A percentile compares a stretch with the other conserved stretches of the same genome.
phyloP scores from a whole-genome alignment of 2,329 filamentous ascomycete genomes.

The Rasamsonia emersonii region DNA sequence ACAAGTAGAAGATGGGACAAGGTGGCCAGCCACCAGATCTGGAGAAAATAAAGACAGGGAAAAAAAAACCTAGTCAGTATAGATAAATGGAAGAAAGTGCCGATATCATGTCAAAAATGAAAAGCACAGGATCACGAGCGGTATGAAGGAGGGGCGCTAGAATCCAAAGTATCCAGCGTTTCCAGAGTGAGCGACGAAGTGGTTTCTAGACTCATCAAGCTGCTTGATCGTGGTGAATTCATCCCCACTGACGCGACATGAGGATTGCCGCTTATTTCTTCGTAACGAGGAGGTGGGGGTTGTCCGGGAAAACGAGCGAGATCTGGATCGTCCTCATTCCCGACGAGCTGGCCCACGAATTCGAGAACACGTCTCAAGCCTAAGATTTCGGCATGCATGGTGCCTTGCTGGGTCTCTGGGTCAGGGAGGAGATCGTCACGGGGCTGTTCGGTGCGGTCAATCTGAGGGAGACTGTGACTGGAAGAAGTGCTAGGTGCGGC shows the following conservation, averaged over 20 bases:
- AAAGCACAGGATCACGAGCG: slow-evolving; percentile 7
- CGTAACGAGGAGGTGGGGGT: slow-evolving; percentile 6
- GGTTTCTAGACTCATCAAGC: slow-evolving; percentile 20
- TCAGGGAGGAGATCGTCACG: slow-evolving; percentile 8
- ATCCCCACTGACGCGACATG: slow-evolving; percentile 15
- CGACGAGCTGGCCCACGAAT: slow-evolving; percentile 42
- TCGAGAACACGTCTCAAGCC: slow-evolving; percentile 45
- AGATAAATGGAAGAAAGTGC: not conserved
- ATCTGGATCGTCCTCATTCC: slow-evolving; percentile 27
- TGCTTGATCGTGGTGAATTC: slow-evolving; percentile 19
- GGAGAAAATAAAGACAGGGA: not conserved
- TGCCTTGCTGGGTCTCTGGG: slow-evolving; percentile 34
- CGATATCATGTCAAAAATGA: slow-evolving; percentile 3
- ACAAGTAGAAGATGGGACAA: not conserved
- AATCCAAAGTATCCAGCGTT: slow-evolving; percentile 16
- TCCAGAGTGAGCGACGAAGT: slow-evolving; percentile 19
- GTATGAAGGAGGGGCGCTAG: slow-evolving; percentile 14
- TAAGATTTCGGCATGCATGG: slow-evolving; percentile 42
- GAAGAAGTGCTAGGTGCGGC: slow-evolving; percentile 27
- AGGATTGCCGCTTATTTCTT: slow-evolving; percentile 2
- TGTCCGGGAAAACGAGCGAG: slow-evolving; percentile 5
- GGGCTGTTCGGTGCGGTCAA: slow-evolving; percentile 46
- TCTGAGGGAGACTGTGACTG: slow-evolving; percentile 23
- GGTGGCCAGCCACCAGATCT: not conserved
- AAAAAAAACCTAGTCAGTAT: not conserved